Percentiles rank a stretch among this genome's conserved stretches.
phyloP scores from a whole-genome alignment of 352 stramenopile species.

The Phytopythium aichiense region DNA sequence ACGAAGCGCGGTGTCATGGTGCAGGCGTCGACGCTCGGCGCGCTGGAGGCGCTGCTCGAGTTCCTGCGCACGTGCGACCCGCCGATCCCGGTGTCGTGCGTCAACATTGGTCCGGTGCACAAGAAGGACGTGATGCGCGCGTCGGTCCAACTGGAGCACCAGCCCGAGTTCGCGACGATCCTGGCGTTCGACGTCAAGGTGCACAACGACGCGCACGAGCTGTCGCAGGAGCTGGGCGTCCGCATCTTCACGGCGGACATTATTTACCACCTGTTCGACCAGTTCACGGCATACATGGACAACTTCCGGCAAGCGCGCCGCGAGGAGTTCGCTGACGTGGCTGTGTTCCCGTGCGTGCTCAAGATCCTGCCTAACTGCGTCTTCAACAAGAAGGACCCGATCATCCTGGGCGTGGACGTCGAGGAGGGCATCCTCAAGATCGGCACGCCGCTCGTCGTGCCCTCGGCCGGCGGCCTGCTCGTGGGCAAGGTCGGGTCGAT shows the following conservation, averaged over 20 bases:
- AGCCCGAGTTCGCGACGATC: conserved; percentile 96
- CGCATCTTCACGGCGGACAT: conserved; percentile 99
- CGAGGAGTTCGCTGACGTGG: conserved; percentile 90
- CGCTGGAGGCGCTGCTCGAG: conserved; percentile 97
- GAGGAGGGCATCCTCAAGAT: conserved; percentile 97
- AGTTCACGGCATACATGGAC: conserved; percentile 98
- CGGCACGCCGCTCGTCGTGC: conserved; percentile 94
- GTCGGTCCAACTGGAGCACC: conserved; percentile 98
- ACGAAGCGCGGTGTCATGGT: conserved; percentile 98
- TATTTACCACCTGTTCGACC: conserved; percentile 99
- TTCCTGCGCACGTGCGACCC: conserved; percentile 94
- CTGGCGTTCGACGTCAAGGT: conserved; percentile 99
- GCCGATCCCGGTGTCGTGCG: conserved; percentile 92
- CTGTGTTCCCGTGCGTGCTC: conserved; percentile 93
- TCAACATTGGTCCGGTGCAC: conserved; percentile 98
- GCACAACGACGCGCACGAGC: conserved; percentile 90
- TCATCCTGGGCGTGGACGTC: conserved; percentile 98
- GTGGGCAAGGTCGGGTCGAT: conserved; percentile 96
- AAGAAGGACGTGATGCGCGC: conserved; percentile 99
- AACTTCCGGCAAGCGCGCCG: conserved; percentile 90
- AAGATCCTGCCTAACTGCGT: conserved; percentile 98
- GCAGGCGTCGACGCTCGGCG: conserved; percentile 98
- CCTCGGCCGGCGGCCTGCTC: conserved; percentile 67
- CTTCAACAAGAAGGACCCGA: conserved; percentile 99
- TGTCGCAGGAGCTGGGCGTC: conserved; percentile 92